Base-by-base conservation (phyloP, 306 rosid genomes). In the Betula pendula region DNA sequence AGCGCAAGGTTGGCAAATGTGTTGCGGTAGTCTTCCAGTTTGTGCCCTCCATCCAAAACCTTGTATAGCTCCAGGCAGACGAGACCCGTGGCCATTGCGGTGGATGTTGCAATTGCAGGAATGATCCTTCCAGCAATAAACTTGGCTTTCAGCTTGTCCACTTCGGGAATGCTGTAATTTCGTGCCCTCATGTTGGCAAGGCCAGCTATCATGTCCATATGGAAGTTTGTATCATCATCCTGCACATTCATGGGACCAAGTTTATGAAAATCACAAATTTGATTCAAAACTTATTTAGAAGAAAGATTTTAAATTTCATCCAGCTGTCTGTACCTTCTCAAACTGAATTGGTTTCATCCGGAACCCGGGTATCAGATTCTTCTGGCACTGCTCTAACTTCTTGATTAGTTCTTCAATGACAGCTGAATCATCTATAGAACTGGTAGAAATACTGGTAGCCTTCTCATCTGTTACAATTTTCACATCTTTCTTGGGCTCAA, bases 131-230 rank as follows among this genome's bases (percentile, higher is more conserved):
- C 98, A 0, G 99, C 99, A 71, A 95, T 92, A 53, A 95, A 90
- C 89, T 95, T 95, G 78, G 99, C 99, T 81, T 92, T 95, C 71
- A 95, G 91, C 84, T 92, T 95, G 85, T 95, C 99, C 42, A 95
- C 99, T 82, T 95, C 99, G 3, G 97, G 97, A 78, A 95, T 91
- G 81, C 97, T 80, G 89, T 92, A 95, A 73, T 92, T 95, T 11
- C 97, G 83, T 8, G 99, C 99, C 89, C 99, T 89, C 99, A 95
- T 95, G 88, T 95, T 95, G 70, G 99, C 99, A 59, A 95, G 97
- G 79, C 96, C 97, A 59, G 99, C 97, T 44, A 95, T 95, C 81
- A 90, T 15, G 71, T 95, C 99, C 97, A 95, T 92, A 42, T 95
- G 99, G 85, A 75, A 95, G 86, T 92, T 95, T 73, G 99, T 88